Evolutionary conservation across 2,329 filamentous ascomycete genomes (phyloP), one percentile per base, ranked within the genome.

Genomic region (Stagonosporopsis tanaceti): DNA sequence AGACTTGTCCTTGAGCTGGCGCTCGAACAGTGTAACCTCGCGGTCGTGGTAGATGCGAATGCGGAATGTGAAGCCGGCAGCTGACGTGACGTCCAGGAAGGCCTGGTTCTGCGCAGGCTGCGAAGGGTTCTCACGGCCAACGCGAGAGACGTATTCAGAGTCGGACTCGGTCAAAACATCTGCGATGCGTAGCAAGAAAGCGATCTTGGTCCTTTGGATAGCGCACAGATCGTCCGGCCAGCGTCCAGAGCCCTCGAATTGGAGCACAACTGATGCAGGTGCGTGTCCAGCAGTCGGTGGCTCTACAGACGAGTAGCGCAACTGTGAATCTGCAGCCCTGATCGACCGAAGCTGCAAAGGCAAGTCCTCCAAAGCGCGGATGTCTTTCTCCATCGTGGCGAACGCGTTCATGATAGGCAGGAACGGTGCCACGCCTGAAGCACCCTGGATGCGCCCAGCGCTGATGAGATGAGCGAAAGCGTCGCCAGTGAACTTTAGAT

Each of bases 201-300:
- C 95, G 37, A 96, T 85, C 77, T 99, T 99, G 12, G 93, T 93
- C 70, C 93, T 87, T 75, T 99, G 95, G 53, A 98, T 97, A 5
- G 94, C 93, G 3, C 86, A 86, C 8, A 98, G 79, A 70, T 96
- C 92, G 71, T 98, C 93, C 0, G 95, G 95, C 95, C 95, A 99
- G 65, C 92, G 89, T 42, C 88, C 89, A 6, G 95, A 98, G 4
- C 90, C 91, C 78, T 99, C 95, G 67, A 99, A 98, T 71, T 94
- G 93, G 45, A 99, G 83, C 39, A 93, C 85, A 30, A 96, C 85
- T 64, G 96, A 89, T 64, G 93, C 89, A 0, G 91, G 89, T 11
- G 25, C 76, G 72, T 69, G 63, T 15, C 51, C 77, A 14, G 81
- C 79, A 24, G 79, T 78, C 0, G 87, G 87, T 20, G 80, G 66